These are phyloP conservation scores for Trapa incisa DNA, from an alignment of 345 rosid species.

Conservation along the genomic window DNA sequence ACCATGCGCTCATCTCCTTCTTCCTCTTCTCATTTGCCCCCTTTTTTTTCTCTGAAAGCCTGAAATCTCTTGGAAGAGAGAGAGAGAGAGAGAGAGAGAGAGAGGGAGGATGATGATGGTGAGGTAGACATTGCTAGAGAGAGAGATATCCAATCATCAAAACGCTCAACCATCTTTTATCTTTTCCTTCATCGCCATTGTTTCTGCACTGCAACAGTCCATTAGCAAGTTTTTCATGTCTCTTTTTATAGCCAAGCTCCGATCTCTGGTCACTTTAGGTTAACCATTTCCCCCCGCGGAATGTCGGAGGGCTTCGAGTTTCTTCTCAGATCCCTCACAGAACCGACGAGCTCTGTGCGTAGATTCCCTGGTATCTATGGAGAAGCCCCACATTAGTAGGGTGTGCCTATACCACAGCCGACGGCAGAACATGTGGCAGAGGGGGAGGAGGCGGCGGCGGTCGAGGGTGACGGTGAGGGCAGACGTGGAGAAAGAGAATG, in stretches of 20 bases:
- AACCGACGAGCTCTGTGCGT: not conserved
- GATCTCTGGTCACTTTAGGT: not conserved
- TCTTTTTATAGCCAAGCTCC: not conserved
- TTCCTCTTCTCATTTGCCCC: not conserved
- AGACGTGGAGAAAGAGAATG: not conserved
- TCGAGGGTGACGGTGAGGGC: conserved; percentile 6
- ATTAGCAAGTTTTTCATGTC: not conserved
- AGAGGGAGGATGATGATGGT: not conserved
- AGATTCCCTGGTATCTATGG: not conserved
- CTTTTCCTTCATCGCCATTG: not conserved
- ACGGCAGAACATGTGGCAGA: conserved; percentile 10
- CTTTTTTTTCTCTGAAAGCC: not conserved
- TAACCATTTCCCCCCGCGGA: not conserved
- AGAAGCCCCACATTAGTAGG: not conserved
- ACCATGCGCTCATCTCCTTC: not conserved
- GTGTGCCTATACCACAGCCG: conserved; percentile 3
- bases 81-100: not conserved
- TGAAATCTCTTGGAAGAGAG: too few species aligned
- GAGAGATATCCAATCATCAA: not conserved
- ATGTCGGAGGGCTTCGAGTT: not conserved
- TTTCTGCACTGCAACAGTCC: not conserved
- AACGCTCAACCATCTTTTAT: not conserved
- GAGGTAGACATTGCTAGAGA: not conserved
- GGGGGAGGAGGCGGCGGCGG: conserved; percentile 3
- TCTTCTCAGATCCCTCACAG: not conserved